Conservation (phyloP, 257 asterid genomes). For the Haberlea rhodopensis region DNA sequence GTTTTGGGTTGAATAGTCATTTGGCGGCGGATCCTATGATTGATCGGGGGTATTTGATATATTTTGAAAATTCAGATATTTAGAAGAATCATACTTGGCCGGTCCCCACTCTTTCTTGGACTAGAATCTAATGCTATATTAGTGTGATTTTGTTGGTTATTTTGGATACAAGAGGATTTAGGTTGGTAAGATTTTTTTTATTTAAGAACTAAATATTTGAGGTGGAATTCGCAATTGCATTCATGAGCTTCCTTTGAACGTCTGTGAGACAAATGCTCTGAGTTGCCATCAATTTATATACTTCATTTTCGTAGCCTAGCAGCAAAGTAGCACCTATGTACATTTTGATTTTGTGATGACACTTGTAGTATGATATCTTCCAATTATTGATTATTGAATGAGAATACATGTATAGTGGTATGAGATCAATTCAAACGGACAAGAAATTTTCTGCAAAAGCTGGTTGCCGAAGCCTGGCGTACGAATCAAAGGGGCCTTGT, state of each 20-base stretch:
- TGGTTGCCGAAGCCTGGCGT: slow-evolving; percentile 95
- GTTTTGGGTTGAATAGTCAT: not conserved
- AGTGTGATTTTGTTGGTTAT: not conserved
- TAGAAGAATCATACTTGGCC: not conserved
- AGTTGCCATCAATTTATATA: not conserved
- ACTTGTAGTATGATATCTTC: not conserved
- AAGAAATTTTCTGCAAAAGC: slow-evolving; percentile 88
- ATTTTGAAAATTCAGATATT: not conserved
- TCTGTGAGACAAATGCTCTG: not conserved
- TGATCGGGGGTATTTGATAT: not conserved
- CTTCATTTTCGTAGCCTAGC: not conserved
- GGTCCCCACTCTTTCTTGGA: not conserved
- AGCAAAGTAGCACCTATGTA: not conserved
- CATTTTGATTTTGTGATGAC: not conserved
- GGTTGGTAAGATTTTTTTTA: not conserved
- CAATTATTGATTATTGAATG: slow-evolving; percentile 7
- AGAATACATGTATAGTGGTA: slow-evolving; percentile 61
- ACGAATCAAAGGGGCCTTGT: slow-evolving; percentile 81
- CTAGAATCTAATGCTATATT: not conserved
- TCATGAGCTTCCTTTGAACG: not conserved
- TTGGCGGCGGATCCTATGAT: not conserved
- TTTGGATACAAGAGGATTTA: not conserved
- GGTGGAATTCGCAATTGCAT: not conserved
- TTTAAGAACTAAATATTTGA: not conserved
- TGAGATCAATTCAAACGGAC: slow-evolving; percentile 72